A percentile compares a stretch with the other conserved stretches of the same genome.
Conservation (phyloP, 1,284 basidiomycete species). For the Leccinum fallax region DNA sequence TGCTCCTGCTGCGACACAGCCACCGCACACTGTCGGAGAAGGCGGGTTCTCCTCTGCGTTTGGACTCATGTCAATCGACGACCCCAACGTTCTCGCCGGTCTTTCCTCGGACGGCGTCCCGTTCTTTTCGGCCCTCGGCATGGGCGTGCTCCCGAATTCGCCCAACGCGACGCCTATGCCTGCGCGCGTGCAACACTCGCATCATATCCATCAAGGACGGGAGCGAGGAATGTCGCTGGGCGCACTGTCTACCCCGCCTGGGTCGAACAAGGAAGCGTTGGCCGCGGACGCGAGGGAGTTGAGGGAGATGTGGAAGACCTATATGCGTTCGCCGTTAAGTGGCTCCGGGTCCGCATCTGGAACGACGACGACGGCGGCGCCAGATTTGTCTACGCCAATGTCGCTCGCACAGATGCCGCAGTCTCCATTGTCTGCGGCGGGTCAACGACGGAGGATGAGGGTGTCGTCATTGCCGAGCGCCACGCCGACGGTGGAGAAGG, state of each 20-base stretch:
- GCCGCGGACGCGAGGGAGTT: slow-evolving; percentile 54
- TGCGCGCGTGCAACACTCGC: slow-evolving; percentile 23
- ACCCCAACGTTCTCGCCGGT: slow-evolving; percentile 63
- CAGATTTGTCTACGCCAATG: slow-evolving; percentile 7
- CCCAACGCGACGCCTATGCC: slow-evolving; percentile 53
- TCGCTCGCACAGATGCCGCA: slow-evolving; percentile 26
- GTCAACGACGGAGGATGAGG: slow-evolving; percentile 47
- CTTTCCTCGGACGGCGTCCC: slow-evolving; percentile 56
- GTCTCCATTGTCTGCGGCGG: slow-evolving; percentile 19
- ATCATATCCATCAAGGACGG: slow-evolving; percentile 18
- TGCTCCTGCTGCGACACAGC: slow-evolving; percentile 8
- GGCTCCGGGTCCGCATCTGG: slow-evolving; percentile 18
- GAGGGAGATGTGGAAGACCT: slow-evolving; percentile 74
- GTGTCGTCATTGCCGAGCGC: slow-evolving; percentile 69
- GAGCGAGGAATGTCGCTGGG: slow-evolving; percentile 31
- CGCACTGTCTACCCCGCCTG: slow-evolving; percentile 25
- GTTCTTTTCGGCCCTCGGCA: slow-evolving; percentile 53
- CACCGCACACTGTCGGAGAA: slow-evolving; percentile 28
- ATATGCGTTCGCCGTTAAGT: slow-evolving; percentile 68
- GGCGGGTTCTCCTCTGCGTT: slow-evolving; percentile 66
- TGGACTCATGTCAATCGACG: slow-evolving; percentile 71
- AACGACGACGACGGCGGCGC: slow-evolving; percentile 4
- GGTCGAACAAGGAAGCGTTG: slow-evolving; percentile 37
- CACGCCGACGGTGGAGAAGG: slow-evolving; percentile 51
- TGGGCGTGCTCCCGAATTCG: slow-evolving; percentile 36